phyloP scores from a whole-genome alignment of 1,284 basidiomycete species.

The Puccinia polysora region DNA sequence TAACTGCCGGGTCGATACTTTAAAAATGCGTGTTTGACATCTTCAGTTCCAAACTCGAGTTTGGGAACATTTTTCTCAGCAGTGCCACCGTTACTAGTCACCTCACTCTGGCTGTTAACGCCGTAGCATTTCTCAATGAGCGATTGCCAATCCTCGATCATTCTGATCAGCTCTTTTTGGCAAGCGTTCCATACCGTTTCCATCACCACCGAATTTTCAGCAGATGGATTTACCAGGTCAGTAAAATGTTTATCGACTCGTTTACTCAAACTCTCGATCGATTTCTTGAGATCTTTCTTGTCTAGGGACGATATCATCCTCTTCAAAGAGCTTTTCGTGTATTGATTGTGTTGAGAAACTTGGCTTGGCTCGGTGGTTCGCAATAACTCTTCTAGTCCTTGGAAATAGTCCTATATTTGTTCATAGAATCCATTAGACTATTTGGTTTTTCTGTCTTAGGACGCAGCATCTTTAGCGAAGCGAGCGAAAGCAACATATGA shows the following conservation, averaged over 20 bases:
- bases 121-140: conserved; percentile 71
- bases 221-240: conserved; percentile 60
- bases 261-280: conserved; percentile 76
- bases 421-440: neutral
- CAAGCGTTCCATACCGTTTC: conserved; percentile 80
- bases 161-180: conserved; percentile 69
- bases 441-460: neutral
- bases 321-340: conserved; percentile 71
- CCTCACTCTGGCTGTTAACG: too few species aligned
- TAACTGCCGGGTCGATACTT: too few species aligned
- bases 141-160: conserved; percentile 66
- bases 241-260: conserved; percentile 91
- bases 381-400: conserved; percentile 78
- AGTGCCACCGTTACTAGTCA: too few species aligned
- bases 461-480: neutral
- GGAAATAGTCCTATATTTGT: conserved; percentile 75
- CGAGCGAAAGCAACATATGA: neutral
- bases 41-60: too few species aligned
- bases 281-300: conserved; percentile 77
- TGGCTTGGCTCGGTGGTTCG: conserved; percentile 75
- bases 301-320: conserved; percentile 80
- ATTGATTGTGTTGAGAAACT: conserved; percentile 69
- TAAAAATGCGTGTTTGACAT: too few species aligned
- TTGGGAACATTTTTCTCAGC: too few species aligned
- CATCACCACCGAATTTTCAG: conserved; percentile 65